Evolutionary conservation across 345 rosid genomes (phyloP).

Genomic region (Acer campestre): DNA sequence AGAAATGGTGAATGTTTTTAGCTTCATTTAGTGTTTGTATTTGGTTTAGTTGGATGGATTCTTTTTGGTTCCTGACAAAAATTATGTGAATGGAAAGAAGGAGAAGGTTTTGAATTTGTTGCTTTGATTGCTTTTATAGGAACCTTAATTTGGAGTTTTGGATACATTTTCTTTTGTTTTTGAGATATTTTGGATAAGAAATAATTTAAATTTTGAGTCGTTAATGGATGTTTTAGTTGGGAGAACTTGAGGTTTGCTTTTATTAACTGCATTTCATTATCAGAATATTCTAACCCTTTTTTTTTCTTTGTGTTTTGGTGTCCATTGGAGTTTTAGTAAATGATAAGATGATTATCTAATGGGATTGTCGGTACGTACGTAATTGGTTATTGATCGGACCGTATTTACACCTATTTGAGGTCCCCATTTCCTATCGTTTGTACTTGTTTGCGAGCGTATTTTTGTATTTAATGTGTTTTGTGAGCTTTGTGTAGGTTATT

Average conservation of each 20-base stretch:
- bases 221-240: neutral
- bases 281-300: neutral
- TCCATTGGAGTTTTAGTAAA: neutral
- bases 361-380: conserved; percentile 1
- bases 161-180: neutral
- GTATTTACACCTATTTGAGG: too few species aligned
- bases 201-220: neutral
- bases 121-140: neutral
- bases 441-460: too few species aligned
- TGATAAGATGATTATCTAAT: neutral
- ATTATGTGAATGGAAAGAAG: neutral
- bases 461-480: too few species aligned
- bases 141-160: neutral
- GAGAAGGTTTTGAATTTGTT: neutral
- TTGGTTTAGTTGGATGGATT: neutral
- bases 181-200: neutral
- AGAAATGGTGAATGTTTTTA: neutral
- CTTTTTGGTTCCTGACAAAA: conserved; percentile 2
- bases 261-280: neutral
- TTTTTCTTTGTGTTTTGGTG: neutral
- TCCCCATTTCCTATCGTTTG: too few species aligned
- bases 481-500: too few species aligned
- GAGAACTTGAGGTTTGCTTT: neutral
- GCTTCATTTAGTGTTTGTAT: neutral
- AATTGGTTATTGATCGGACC: too few species aligned